Conservation (phyloP, 1,284 basidiomycete species). For the Phenoliferia sp. region DNA sequence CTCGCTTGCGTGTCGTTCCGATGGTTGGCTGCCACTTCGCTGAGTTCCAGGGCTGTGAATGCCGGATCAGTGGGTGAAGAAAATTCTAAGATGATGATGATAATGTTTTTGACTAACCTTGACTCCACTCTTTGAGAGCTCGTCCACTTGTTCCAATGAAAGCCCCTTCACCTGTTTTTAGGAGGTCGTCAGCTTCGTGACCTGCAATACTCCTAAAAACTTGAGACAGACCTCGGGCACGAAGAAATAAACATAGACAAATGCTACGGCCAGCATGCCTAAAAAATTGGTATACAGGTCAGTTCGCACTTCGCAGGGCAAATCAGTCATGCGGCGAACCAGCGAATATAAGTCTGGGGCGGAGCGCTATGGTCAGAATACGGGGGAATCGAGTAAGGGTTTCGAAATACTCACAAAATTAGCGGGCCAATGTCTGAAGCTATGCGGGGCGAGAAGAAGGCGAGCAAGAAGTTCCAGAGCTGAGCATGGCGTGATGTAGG, state of each 20-base stretch:
- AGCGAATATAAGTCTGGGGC: no score
- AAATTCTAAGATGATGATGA: neutral
- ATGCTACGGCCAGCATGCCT: neutral
- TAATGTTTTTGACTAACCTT: neutral
- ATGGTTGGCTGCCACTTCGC: constrained; percentile 53
- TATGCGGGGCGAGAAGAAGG: constrained; percentile 45
- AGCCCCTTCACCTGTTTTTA: constrained; percentile 71
- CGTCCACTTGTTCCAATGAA: constrained; percentile 66
- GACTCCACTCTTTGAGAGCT: constrained; percentile 48
- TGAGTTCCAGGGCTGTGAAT: constrained; percentile 62
- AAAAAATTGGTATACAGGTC: no score
- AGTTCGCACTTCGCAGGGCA: no score
- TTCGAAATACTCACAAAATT: no score
- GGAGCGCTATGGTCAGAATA: no score
- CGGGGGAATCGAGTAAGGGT: no score
- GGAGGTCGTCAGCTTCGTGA: no score
- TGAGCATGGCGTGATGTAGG: neutral
- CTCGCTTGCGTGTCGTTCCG: constrained; percentile 4
- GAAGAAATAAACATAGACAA: neutral
- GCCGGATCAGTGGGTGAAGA: constrained; percentile 42
- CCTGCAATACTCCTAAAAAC: no score
- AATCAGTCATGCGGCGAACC: no score
- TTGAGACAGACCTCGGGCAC: no score
- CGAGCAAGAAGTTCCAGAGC: constrained; percentile 70
- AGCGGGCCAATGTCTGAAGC: constrained; percentile 57